A percentile compares a stretch with the other conserved stretches of the same genome.
Evolutionary conservation across 2,329 filamentous ascomycete species (phyloP).

Genomic region (Chaetothyriales sp.): DNA sequence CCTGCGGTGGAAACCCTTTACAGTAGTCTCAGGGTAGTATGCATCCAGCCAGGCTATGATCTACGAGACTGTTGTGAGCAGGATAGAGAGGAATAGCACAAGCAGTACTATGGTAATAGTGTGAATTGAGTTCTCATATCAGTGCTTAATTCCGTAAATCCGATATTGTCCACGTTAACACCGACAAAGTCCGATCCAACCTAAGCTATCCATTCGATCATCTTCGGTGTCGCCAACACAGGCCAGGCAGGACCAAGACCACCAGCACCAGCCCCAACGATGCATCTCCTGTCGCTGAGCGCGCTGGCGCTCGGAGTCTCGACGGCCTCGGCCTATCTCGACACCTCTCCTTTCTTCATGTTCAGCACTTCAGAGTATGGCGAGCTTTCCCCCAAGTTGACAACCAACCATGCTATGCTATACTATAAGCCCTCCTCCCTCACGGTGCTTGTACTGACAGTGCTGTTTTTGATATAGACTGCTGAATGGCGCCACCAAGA

Average conservation of each 20-base stretch:
- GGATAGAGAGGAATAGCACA: too few relatives aligned
- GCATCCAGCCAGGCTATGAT: too few relatives aligned
- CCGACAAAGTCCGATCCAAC: too few relatives aligned
- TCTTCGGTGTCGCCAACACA: neutral
- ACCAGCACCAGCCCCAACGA: slow-evolving; percentile 3
- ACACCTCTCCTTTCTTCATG: slow-evolving; percentile 79
- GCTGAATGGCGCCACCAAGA: slow-evolving; percentile 25
- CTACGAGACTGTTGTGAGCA: too few relatives aligned
- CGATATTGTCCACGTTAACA: too few relatives aligned
- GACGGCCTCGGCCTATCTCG: slow-evolving; percentile 22
- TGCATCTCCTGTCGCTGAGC: slow-evolving; percentile 11
- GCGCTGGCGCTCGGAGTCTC: slow-evolving; percentile 13
- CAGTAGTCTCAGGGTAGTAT: too few relatives aligned
- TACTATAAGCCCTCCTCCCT: neutral
- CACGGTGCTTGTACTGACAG: neutral
- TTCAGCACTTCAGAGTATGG: slow-evolving; percentile 71
- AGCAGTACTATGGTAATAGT: too few relatives aligned
- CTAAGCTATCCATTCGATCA: neutral
- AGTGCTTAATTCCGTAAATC: too few relatives aligned
- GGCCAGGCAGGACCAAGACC: neutral
- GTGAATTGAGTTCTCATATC: too few relatives aligned
- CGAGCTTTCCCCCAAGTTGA: neutral
- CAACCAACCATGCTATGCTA: slow-evolving; percentile 1
- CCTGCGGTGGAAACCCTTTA: too few relatives aligned
- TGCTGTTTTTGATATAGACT: slow-evolving; percentile 13